phyloP scores from a whole-genome alignment of 345 rosid genomes.

The Erucastrum elatum region DNA sequence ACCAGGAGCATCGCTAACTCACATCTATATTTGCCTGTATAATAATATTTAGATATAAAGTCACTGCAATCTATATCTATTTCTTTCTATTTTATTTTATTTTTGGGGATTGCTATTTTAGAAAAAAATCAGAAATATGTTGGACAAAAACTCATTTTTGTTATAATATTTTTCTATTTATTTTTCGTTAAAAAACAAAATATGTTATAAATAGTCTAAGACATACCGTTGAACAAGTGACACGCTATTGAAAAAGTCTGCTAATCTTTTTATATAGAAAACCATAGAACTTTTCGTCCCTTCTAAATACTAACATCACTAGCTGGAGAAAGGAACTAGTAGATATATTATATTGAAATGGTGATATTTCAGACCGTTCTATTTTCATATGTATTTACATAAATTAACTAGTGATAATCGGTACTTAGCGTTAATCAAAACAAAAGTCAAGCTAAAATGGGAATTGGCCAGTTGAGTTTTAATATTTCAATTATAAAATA shows the following conservation, averaged over 20 bases:
- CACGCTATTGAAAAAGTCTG: neutral
- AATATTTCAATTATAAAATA: neutral
- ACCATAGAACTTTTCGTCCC: neutral
- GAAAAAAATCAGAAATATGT: too few species aligned
- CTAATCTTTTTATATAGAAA: neutral
- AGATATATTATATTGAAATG: neutral
- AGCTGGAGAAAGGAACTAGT: slow-evolving; percentile 3
- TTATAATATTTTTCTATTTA: too few species aligned
- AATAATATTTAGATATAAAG: too few species aligned
- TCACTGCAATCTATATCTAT: too few species aligned
- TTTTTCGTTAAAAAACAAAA: too few species aligned
- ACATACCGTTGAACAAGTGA: too few species aligned
- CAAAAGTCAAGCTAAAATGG: neutral
- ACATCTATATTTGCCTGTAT: too few species aligned
- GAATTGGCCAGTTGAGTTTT: neutral
- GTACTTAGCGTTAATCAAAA: neutral
- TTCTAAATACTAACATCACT: neutral
- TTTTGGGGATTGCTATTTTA: too few species aligned
- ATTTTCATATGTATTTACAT: neutral
- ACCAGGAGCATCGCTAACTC: too few species aligned
- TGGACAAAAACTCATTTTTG: too few species aligned
- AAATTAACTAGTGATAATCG: neutral
- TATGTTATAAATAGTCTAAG: too few species aligned
- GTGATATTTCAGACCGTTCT: neutral
- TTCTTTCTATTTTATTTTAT: too few species aligned